A percentile compares a stretch with the other conserved stretches of the same genome.
These are phyloP conservation scores for Dicorynia guianensis DNA, from an alignment of 306 rosid species.

Conservation along the genomic window DNA sequence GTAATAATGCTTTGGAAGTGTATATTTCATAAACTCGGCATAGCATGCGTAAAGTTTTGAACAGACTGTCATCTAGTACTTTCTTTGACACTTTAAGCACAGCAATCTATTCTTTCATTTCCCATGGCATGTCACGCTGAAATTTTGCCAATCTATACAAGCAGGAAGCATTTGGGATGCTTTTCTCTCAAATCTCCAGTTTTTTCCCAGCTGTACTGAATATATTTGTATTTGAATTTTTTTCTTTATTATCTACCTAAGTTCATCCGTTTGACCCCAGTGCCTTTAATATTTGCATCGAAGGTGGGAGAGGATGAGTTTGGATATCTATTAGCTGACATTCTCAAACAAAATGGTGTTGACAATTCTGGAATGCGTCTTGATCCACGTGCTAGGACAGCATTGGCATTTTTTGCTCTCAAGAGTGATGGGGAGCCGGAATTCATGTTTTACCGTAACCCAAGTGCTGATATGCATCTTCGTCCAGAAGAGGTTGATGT, in stretches of 20 bases:
- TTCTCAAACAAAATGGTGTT: conserved; percentile 52
- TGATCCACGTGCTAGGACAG: conserved; percentile 45
- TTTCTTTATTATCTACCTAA: background rate
- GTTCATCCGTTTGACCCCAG: conserved; percentile 33
- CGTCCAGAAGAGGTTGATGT: conserved; percentile 35
- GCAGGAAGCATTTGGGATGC: background rate
- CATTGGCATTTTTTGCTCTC: conserved; percentile 42
- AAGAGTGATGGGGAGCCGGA: conserved; percentile 41
- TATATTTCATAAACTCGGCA: background rate
- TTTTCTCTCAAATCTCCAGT: background rate
- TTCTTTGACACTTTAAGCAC: background rate
- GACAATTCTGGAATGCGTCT: conserved; percentile 46
- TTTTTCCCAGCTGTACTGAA: too few relatives aligned
- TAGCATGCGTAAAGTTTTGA: background rate
- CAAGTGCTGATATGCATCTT: conserved; percentile 50
- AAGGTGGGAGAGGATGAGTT: conserved; percentile 56
- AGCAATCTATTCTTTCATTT: background rate
- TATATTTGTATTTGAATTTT: background rate
- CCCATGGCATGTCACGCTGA: background rate
- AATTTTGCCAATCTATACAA: background rate
- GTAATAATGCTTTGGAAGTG: background rate
- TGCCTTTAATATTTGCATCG: conserved; percentile 37
- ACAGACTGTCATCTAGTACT: background rate
- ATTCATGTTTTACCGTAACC: conserved; percentile 46
- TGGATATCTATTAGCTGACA: conserved; percentile 46